A percentile compares a stretch with the other conserved stretches of the same genome.
Conservation (phyloP, 1,284 basidiomycete genomes). For the Trametes sp. region DNA sequence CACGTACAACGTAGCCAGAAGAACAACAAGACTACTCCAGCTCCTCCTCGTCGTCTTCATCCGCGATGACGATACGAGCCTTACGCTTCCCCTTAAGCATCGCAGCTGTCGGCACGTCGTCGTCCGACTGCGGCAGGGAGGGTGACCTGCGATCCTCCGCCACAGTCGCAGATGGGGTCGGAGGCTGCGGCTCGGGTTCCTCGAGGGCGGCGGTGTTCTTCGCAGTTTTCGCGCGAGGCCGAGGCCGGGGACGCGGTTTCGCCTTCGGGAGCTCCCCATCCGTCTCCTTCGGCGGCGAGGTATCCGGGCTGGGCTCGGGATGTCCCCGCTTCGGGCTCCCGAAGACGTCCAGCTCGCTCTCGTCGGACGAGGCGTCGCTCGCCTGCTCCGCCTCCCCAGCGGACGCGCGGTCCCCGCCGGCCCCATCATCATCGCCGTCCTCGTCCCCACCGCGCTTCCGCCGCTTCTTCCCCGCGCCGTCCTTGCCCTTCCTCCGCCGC, state of each 20-base stretch:
- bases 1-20: too few species aligned
- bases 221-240: constrained; percentile 24
- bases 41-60: constrained; percentile 26
- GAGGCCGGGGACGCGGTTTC: constrained; percentile 36
- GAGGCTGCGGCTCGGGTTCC: neutral
- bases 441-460: constrained; percentile 32
- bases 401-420: constrained; percentile 10
- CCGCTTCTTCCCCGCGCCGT: constrained; percentile 37
- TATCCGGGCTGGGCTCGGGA: constrained; percentile 32
- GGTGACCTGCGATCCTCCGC: neutral
- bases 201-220: neutral
- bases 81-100: constrained; percentile 18
- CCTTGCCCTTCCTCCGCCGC: constrained; percentile 53
- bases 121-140: constrained; percentile 16
- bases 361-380: constrained; percentile 28
- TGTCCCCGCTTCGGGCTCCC: constrained; percentile 33
- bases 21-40: neutral
- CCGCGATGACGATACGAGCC: constrained; percentile 21
- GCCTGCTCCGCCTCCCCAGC: constrained; percentile 25
- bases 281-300: constrained; percentile 29
- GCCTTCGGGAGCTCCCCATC: constrained; percentile 25
- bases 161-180: neutral
- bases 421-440: constrained; percentile 22
- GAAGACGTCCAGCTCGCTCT: constrained; percentile 36
- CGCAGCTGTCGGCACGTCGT: constrained; percentile 10